Evolutionary conservation across 345 rosid genomes (phyloP).

Genomic region (Rhodamnia argentea): DNA sequence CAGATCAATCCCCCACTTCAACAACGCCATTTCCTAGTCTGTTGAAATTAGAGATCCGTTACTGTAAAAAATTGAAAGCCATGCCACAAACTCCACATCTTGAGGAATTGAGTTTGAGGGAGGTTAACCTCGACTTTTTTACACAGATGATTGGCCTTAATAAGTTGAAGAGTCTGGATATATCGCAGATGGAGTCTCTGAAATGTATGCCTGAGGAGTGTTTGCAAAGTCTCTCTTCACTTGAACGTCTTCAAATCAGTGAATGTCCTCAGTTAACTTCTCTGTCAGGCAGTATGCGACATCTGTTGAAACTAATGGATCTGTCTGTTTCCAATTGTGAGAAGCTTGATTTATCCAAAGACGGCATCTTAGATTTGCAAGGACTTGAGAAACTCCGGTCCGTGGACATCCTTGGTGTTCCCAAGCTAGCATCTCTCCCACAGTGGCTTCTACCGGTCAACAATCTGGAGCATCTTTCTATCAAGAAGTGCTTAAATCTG

Average conservation of each 20-base stretch:
- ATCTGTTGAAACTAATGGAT: not conserved
- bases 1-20: not conserved
- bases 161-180: not conserved
- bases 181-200: no score
- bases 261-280: not conserved
- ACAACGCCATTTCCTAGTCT: not conserved
- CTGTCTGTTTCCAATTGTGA: not conserved
- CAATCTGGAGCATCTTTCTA: not conserved
- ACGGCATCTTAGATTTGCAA: not conserved
- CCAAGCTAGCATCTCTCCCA: not conserved
- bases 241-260: not conserved
- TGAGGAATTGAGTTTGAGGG: no score
- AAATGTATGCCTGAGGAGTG: not conserved
- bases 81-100: not conserved
- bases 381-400: not conserved
- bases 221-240: not conserved
- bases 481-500: not conserved
- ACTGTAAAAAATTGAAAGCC: not conserved
- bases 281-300: not conserved
- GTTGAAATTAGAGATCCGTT: fast-evolving
- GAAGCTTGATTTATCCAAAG: no score
- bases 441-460: not conserved
- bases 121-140: not conserved
- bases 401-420: not conserved
- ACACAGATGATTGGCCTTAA: not conserved